Conservation (phyloP, 2,329 filamentous ascomycete species). For the Penicillium italicum region DNA sequence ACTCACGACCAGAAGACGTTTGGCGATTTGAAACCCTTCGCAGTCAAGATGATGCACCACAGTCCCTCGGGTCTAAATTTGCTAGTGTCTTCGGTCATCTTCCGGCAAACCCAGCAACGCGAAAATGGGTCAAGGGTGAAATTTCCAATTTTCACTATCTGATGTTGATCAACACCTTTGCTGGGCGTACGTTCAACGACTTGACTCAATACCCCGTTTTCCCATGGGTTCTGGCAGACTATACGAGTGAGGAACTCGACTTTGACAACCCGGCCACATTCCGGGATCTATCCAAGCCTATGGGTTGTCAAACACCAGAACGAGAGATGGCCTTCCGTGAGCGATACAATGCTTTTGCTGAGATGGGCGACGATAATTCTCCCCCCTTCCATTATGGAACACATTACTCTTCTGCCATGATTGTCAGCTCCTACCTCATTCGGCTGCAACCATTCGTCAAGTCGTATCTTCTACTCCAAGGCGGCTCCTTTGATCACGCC, state of each 20-base stretch:
- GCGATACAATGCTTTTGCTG: conserved; percentile 79
- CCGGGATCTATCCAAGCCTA: conserved; percentile 88
- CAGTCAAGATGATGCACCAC: conserved; percentile 59
- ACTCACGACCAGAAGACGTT: conserved; percentile 76
- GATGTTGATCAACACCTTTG: conserved; percentile 98
- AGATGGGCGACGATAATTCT: conserved; percentile 73
- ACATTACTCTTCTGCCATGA: conserved; percentile 98
- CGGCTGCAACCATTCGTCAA: conserved; percentile 94
- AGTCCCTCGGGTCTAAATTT: conserved; percentile 78
- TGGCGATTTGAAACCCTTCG: conserved; percentile 88
- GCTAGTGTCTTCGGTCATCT: conserved; percentile 86
- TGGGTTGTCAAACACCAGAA: conserved; percentile 80
- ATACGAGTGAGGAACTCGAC: conserved; percentile 89
- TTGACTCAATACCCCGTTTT: conserved; percentile 98
- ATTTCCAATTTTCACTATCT: conserved; percentile 98
- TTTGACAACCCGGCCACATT: conserved; percentile 79
- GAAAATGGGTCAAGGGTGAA: conserved; percentile 87
- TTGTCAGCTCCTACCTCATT: conserved; percentile 93
- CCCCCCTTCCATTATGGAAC: conserved; percentile 96
- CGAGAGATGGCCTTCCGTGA: conserved; percentile 77
- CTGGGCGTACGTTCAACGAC: conserved; percentile 95
- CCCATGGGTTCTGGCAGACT: conserved; percentile 94
- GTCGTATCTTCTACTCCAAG: conserved; percentile 88
- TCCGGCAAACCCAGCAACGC: conserved; percentile 77
- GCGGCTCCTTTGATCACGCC: conserved; percentile 93